These are phyloP conservation scores for Candida lessepsii DNA, from an alignment of 805 yeast genomes.

Conservation along the genomic window DNA sequence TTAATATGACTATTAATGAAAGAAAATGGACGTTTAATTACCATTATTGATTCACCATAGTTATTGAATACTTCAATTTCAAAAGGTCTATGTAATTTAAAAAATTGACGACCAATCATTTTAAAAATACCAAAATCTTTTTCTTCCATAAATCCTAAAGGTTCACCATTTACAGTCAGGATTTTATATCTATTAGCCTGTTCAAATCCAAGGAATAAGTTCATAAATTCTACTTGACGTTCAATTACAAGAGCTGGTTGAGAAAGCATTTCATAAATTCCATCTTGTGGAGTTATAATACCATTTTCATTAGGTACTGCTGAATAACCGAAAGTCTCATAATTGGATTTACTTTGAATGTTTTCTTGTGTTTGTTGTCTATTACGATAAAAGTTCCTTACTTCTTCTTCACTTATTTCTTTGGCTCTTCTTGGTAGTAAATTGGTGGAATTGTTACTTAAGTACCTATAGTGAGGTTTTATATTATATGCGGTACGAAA, in stretches of 20 bases:
- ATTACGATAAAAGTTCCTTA: slow-evolving; percentile 20
- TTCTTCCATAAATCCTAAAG: slow-evolving; percentile 79
- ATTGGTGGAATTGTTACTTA: not conserved
- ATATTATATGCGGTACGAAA: too few relatives aligned
- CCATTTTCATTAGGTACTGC: slow-evolving; percentile 49
- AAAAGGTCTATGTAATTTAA: slow-evolving; percentile 84
- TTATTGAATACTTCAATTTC: slow-evolving; percentile 68
- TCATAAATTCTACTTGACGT: slow-evolving; percentile 85
- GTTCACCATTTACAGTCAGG: slow-evolving; percentile 69
- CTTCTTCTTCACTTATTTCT: slow-evolving; percentile 39
- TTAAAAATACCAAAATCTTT: slow-evolving; percentile 69
- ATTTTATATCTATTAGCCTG: slow-evolving; percentile 82
- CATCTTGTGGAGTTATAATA: slow-evolving; percentile 54
- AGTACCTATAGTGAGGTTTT: too few relatives aligned
- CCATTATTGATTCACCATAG: slow-evolving; percentile 57
- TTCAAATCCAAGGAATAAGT: slow-evolving; percentile 82
- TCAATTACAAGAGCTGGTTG: slow-evolving; percentile 88
- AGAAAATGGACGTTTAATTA: slow-evolving; percentile 79
- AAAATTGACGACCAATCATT: slow-evolving; percentile 77
- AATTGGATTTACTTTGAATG: slow-evolving; percentile 18
- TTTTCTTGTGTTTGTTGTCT: slow-evolving; percentile 14
- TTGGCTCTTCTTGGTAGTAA: slow-evolving; percentile 20
- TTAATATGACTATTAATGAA: slow-evolving; percentile 87
- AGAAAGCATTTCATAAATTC: slow-evolving; percentile 57
- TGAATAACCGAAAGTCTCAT: slow-evolving; percentile 20